Base-by-base conservation (phyloP, 192 early-diverging fungal species). In the Glomus cerebriforme region DNA sequence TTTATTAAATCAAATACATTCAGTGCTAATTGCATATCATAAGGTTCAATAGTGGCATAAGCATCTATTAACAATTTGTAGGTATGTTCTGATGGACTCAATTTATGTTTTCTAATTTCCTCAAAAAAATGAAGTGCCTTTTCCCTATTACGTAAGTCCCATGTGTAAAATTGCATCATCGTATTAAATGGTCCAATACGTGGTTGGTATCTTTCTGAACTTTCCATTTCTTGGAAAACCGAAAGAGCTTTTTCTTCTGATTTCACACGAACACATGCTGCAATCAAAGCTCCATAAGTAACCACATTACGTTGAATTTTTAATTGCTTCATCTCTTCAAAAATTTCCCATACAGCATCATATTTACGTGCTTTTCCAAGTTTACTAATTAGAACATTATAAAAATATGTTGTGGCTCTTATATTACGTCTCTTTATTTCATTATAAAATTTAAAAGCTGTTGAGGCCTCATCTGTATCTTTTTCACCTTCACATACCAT, bases 151-250 rank as follows among this genome's bases (percentile, higher is more conserved):
- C 79, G 85, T 59, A 86, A 81, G 59, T 90, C 86, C 17, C 88
- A 87, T 5, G 87, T 86, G 77, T 90, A 89, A 59, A 89, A 90
- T 77, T 90, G 89, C 26, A 90, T 90, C 88, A 90, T 89, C 70
- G 86, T 79, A 75, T 90, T 90, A 58, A 86, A 88, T 1, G 86
- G 87, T 29, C 83, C 88, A 22, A 88, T 82, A 19, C 88, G 84
- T 4, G 87, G 86, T 62, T 88, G 83, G 78, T 86, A 88, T 31
- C 76, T 79, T 22, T 83, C 78, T 13, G 83, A 81, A 19, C 58
- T 60, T 62, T 81, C 79, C 89, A 89, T 88, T 43, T 90, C 84
- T 59, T 74, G 72, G 26, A 90, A 88, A 22, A 84, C 64, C 24
- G 81, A 77, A 58, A 84, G 77, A 0, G 89, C 88, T 73, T 81